Base-by-base conservation (phyloP, 148 eudicot genomes). In the Rhododendron mucronatum region DNA sequence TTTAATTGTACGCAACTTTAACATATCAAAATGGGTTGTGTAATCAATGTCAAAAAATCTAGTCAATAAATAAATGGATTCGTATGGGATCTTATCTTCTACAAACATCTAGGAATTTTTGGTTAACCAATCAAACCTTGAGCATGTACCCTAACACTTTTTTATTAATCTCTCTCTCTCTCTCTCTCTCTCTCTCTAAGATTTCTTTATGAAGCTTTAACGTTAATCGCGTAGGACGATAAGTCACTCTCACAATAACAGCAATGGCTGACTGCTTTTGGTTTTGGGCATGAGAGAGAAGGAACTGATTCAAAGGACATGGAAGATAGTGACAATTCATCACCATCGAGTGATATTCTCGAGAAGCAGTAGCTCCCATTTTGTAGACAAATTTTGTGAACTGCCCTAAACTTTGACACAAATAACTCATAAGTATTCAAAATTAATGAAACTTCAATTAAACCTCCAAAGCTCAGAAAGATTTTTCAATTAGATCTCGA, bases 261-360 rank as follows among this genome's bases (percentile, higher is more conserved):
- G 61, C 78, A 41, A 55, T 82, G 82, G 21, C 76, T 82, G 88
- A 75, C 88, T 82, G 76, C 88, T 82, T 86, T 82, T 82, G 14
- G 50, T 65, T 71, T 71, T 71, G 21, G 44, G 23, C 47, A 75
- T 2, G 44, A 86, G 80, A 71, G 61, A 55, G 50, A 47, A 18
- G 61, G 87, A 81, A 86, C 88, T 86, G 85, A 86, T 86, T 86
- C 87, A 86, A 75, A 82, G 85, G 76, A 86, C 82, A 75, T 50
- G 77, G 75, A 74, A n/a, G 85, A 86, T 35, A 57, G 57, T 41
- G 88, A 86, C 88, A 74, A 82, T 78, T 86, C 88, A 74, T 57
- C 76, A 86, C 74, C 83, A 86, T 86, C 88, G 20, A 39, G 74
- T 82, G 88, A 74, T 86, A 86, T 82, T 86, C 82, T 81, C 84